These are phyloP conservation scores for Ophiostoma novo-ulmi DNA, from an alignment of 2,329 filamentous ascomycete genomes.

Conservation along the genomic window DNA sequence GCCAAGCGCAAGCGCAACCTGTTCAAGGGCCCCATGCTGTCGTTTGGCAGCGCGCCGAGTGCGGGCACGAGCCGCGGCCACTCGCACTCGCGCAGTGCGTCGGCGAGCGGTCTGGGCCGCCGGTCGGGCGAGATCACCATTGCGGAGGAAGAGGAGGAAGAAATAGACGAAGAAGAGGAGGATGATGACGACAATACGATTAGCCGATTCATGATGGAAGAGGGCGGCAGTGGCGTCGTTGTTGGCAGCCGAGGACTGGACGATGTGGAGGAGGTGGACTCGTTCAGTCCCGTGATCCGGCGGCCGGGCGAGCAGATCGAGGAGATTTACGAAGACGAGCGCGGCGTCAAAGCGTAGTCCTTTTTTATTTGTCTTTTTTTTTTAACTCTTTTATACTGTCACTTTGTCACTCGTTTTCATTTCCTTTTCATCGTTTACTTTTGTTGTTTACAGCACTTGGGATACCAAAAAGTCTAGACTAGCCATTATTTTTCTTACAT, in stretches of 20 bases:
- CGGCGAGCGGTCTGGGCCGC: slow-evolving; percentile 58
- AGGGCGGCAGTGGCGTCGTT: slow-evolving; percentile 32
- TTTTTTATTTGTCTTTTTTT: neutral
- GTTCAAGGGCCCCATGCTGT: slow-evolving; percentile 73
- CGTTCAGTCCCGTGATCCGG: slow-evolving; percentile 49
- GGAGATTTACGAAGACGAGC: slow-evolving; percentile 42
- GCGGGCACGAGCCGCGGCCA: slow-evolving; percentile 27
- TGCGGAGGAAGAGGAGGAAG: slow-evolving; percentile 55
- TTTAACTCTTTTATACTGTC: neutral
- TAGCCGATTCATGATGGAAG: slow-evolving; percentile 22
- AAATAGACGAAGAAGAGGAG: slow-evolving; percentile 42
- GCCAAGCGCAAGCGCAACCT: slow-evolving; percentile 74
- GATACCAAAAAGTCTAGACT: slow-evolving; percentile 16
- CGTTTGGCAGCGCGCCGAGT: slow-evolving; percentile 41
- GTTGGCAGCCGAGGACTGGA: neutral
- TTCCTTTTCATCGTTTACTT: neutral
- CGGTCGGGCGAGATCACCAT: slow-evolving; percentile 72
- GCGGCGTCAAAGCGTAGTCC: neutral
- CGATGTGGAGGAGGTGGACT: slow-evolving; percentile 55
- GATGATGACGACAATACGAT: slow-evolving; percentile 23
- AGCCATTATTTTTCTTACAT: neutral
- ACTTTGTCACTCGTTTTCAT: neutral
- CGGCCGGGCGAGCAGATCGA: slow-evolving; percentile 44
- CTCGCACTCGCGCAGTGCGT: slow-evolving; percentile 52
- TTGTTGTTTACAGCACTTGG: slow-evolving; percentile 1